Percentiles rank a stretch among this genome's conserved stretches.
Evolutionary conservation across 306 rosid species (phyloP).

Genomic region (Leucaena leucocephala): DNA sequence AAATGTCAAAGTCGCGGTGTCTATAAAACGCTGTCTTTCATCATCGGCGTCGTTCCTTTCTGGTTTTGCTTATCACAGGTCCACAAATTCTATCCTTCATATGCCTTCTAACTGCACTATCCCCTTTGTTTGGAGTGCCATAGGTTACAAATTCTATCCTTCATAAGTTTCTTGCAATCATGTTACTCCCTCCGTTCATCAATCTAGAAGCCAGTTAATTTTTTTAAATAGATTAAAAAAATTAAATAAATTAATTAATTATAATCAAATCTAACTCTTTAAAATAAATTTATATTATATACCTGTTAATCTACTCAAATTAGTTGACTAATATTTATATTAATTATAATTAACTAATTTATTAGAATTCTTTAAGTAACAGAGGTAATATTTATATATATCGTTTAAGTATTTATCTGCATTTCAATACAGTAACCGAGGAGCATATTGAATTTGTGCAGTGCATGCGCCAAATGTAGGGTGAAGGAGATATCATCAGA

Average conservation of each 20-base stretch:
- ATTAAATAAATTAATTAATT: too few relatives aligned
- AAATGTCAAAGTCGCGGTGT: slow-evolving; percentile 57
- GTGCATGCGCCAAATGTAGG: slow-evolving; percentile 61
- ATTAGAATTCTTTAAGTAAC: too few relatives aligned
- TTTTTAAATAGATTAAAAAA: too few relatives aligned
- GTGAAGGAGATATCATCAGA: slow-evolving; percentile 46
- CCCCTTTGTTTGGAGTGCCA: neutral
- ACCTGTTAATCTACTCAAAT: too few relatives aligned
- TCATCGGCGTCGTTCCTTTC: slow-evolving; percentile 56
- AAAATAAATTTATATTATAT: too few relatives aligned
- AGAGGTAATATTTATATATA: too few relatives aligned
- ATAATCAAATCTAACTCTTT: too few relatives aligned
- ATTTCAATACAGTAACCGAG: slow-evolving; percentile 22
- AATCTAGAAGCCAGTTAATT: too few relatives aligned
- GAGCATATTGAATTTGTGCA: slow-evolving; percentile 29
- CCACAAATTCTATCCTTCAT: neutral
- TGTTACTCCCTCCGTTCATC: neutral
- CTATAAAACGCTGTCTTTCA: slow-evolving; percentile 53
- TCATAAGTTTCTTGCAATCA: neutral
- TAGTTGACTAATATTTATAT: too few relatives aligned
- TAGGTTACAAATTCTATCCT: neutral
- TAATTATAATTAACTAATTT: too few relatives aligned
- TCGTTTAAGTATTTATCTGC: slow-evolving; percentile 3
- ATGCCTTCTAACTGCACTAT: slow-evolving; percentile 15
- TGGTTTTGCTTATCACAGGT: slow-evolving; percentile 76